Percentiles rank a stretch among this genome's conserved stretches.
These are phyloP conservation scores for Keithomyces neogunnii DNA, from an alignment of 2,329 filamentous ascomycete genomes.

Conservation along the genomic window DNA sequence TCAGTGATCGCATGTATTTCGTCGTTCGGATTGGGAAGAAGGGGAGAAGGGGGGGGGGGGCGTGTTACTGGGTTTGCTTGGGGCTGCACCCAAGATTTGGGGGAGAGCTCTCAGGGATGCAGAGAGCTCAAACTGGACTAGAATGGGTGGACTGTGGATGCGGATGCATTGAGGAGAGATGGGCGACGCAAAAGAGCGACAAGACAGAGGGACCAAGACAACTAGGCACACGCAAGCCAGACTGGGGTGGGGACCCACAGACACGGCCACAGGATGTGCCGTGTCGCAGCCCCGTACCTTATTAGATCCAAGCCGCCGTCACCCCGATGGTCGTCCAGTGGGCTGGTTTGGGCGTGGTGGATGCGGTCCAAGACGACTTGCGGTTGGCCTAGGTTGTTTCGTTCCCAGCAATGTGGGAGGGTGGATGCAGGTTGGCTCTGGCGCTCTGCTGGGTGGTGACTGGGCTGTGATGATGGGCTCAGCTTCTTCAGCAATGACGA, in stretches of 20 bases:
- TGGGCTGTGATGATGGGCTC: not conserved
- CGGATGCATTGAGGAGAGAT: not conserved
- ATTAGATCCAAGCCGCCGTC: not conserved
- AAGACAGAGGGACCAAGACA: not conserved
- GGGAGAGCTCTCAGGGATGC: not conserved
- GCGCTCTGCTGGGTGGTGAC: not conserved
- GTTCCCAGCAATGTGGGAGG: conserved; percentile 1
- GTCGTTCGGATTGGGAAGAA: conserved; percentile 1
- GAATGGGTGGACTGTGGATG: not conserved
- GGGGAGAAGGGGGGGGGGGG: not conserved
- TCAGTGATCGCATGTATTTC: conserved; percentile 1
- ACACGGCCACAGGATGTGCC: conserved; percentile 3
- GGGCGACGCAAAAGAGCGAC: not conserved
- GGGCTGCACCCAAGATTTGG: too few relatives aligned
- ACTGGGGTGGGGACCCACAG: not conserved
- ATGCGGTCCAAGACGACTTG: not conserved
- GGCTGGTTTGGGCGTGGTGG: conserved; percentile 2
- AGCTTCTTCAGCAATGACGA: not conserved
- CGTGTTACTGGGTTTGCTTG: not conserved
- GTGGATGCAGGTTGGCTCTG: not conserved
- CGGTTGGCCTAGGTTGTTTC: not conserved
- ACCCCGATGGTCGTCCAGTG: not conserved
- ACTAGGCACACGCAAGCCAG: not conserved
- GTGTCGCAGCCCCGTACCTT: conserved; percentile 2
- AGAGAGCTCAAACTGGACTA: conserved; percentile 2